phyloP scores from a whole-genome alignment of 2,329 filamentous ascomycete genomes.

The Chalara sp. region DNA sequence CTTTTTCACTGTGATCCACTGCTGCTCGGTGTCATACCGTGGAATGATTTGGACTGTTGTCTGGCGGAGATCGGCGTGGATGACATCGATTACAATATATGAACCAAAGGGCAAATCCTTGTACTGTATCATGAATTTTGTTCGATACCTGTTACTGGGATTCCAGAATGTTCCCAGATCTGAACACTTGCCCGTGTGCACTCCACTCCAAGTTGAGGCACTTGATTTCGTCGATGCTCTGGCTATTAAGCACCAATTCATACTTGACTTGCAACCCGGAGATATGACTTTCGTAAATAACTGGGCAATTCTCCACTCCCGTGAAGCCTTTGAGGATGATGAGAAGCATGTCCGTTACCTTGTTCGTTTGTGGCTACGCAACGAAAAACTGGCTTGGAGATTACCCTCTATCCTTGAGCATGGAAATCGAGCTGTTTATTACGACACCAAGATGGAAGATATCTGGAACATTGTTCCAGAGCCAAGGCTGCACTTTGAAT shows the following conservation, averaged over 20 bases:
- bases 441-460: not conserved
- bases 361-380: not conserved
- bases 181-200: too few species aligned
- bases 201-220: not conserved
- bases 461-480: not conserved
- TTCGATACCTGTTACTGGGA: slow-evolving; percentile 24
- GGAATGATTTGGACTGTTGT: too few species aligned
- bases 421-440: not conserved
- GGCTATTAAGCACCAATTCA: not conserved
- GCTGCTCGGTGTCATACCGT: too few species aligned
- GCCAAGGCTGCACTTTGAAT: not conserved
- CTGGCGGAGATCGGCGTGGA: too few species aligned
- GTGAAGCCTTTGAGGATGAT: not conserved
- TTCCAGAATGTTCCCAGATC: too few species aligned
- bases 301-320: not conserved
- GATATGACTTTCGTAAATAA: not conserved
- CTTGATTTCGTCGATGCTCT: not conserved
- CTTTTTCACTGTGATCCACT: too few species aligned
- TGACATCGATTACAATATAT: too few species aligned
- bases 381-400: not conserved
- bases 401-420: not conserved
- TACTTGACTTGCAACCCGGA: not conserved
- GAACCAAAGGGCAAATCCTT: too few species aligned
- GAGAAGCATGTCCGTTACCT: not conserved
- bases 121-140: slow-evolving; percentile 16